These are phyloP conservation scores for Xylariaceae sp. DNA, from an alignment of 2,329 filamentous ascomycete species.

Conservation along the genomic window DNA sequence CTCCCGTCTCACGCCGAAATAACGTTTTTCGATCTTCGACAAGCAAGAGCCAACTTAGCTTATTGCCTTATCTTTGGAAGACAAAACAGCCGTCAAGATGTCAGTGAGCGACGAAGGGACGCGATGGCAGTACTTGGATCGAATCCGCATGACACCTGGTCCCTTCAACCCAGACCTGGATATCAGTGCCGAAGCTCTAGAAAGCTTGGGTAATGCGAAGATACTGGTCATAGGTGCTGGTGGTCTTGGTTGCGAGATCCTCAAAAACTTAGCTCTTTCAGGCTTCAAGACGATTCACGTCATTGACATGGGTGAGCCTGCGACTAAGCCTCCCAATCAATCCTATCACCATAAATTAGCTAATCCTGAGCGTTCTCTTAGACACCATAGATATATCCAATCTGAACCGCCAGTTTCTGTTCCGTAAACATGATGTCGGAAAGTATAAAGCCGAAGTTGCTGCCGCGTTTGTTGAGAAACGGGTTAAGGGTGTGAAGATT, in stretches of 20 bases:
- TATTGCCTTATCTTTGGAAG: neutral
- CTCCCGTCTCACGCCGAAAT: neutral
- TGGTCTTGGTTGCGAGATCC: conserved; percentile 89
- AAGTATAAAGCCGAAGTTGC: conserved; percentile 92
- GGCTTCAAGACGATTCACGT: conserved; percentile 97
- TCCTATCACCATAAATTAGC: no score
- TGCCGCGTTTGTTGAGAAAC: conserved; percentile 82
- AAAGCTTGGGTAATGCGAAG: conserved; percentile 65
- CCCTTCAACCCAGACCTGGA: conserved; percentile 72
- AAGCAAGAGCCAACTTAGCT: neutral
- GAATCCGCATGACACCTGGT: conserved; percentile 69
- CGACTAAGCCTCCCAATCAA: neutral
- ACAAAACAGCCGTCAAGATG: conserved; percentile 1
- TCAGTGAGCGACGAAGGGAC: conserved; percentile 15
- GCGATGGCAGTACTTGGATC: conserved; percentile 76
- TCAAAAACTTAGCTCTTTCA: conserved; percentile 93
- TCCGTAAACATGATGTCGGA: conserved; percentile 86
- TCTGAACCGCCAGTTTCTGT: conserved; percentile 94
- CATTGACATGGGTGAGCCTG: conserved; percentile 88
- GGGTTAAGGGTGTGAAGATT: conserved; percentile 87
- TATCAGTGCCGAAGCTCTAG: conserved; percentile 48
- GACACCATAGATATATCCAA: conserved; percentile 99
- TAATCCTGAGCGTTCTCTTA: conserved; percentile 31
- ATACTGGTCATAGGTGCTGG: conserved; percentile 83
- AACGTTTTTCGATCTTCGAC: neutral